Base-by-base conservation (phyloP, 768 basidiomycete genomes). In the Neoboletus brunneissimus region DNA sequence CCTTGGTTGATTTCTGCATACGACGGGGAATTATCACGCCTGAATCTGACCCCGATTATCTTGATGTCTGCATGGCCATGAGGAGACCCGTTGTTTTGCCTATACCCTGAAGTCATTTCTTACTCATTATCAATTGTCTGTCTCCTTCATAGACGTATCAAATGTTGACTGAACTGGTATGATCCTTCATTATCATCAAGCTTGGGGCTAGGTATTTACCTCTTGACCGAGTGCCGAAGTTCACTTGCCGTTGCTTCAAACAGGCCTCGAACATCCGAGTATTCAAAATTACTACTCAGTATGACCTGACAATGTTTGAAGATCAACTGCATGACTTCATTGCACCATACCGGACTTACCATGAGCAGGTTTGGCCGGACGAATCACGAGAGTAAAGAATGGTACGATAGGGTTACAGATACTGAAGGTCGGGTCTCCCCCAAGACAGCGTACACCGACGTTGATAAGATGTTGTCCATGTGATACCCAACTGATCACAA, bases 1-100 rank as follows among this genome's bases (percentile, higher is more conserved):
- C 75, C 1, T 65, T 78, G 44, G 58, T 79, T 6, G 76, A 78
- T 55, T 79, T 79, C 57, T 64, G 76, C 56, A 61, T 76, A 51
- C 68, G 75, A 43, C 73, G 73, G 25, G 77, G 76, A 16, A 47
- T 63, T 7, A 57, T 65, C 40, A 64, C 60, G 1, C 63, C 67
- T 5, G 62, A 67, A 50, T 64, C 65, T 18, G 68, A 70, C 15
- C 41, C 55, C 4, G 55, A 27, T 5, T 72, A 63, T 48, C 57
- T 65, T 1, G 68, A 64, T 11, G 22, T 72, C 23, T 72, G 68
- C 32, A 53, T 61, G 63, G 56, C 60, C 4, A 56, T 70, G 51
- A 63, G 54, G 23, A 55, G 51, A 34, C 57, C 64, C 1, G 40
- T 31, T 27, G 37, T 64, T 23, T 52, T 70, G 18, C 69, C 67